Base-by-base conservation (phyloP, 1,284 basidiomycete genomes). In the Cryptococcus maquisensis region DNA sequence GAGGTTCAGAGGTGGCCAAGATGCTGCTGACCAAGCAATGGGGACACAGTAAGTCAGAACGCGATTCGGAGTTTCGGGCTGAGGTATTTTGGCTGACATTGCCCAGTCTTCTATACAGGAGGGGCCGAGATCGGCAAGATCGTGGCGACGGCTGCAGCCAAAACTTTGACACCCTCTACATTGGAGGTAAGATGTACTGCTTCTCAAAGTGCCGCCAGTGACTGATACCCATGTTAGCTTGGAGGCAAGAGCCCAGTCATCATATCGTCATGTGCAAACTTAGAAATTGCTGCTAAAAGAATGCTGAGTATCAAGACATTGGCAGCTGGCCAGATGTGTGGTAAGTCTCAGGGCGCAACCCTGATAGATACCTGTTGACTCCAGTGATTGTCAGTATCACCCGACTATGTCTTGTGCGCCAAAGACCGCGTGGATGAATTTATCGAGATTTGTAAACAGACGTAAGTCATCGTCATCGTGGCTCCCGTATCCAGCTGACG, bases 201-300 rank as follows among this genome's bases (percentile, higher is more conserved):
- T 32, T 10, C 10, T 8, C 28, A 32, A 32, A 6, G 1, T 32
- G 28, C 28, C 10, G 28, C 28, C 16, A 32, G 10, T 3, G 20
- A 18, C 46, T 47, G 16, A 36, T 32, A 12, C 4, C 7, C 15
- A 9, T 37, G n/a, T 42, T 52, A 86, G 74, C 80, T 88, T 8
- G 86, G 87, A 28, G 86, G 87, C 51, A 95, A 95, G 77, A 88
- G 85, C 18, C 91, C 92, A 2, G 87, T 86, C 13, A 82, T 93
- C 63, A 77, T 95, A 47, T 86, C 92, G 67, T 79, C 86, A 0
- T 81, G 79, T 47, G 79, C 79, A 36, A 77, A 78, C 48, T 57
- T 81, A 38, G 65, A 59, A 49, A 73, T 77, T 45, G 67, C 75
- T 7, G 76, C 77, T 3, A 68, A 69, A 45, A 63, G 69, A 51